These are phyloP conservation scores for Aspergillus campestris DNA, from an alignment of 495 filamentous ascomycete species.

Conservation along the genomic window DNA sequence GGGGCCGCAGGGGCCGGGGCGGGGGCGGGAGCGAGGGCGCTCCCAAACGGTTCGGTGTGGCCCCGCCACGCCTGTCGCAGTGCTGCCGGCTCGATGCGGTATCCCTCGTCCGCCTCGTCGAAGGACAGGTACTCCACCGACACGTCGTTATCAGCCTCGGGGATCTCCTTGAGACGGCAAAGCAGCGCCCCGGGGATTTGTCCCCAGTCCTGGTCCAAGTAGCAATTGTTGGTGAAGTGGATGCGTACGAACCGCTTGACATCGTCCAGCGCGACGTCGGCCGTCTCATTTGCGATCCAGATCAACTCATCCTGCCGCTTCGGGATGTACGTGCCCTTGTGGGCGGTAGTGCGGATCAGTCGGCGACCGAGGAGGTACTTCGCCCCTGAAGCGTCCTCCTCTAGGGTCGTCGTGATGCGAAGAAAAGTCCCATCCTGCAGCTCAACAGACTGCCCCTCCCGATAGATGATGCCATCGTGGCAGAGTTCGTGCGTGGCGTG, in stretches of 20 bases:
- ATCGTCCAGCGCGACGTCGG: slow-evolving; percentile 9
- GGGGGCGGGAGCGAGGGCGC: background rate
- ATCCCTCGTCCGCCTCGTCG: slow-evolving; percentile 17
- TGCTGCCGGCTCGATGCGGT: background rate
- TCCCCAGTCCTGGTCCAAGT: slow-evolving; percentile 2
- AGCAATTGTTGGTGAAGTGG: slow-evolving; percentile 25
- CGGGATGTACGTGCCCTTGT: slow-evolving; percentile 12
- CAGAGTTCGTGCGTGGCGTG: slow-evolving; percentile 4
- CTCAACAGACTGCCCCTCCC: slow-evolving; percentile 14
- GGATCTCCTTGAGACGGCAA: slow-evolving; percentile 23
- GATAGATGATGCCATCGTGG: slow-evolving; percentile 15
- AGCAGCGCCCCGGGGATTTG: slow-evolving; percentile 6
- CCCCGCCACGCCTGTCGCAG: slow-evolving; percentile 28
- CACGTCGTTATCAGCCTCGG: slow-evolving; percentile 3
- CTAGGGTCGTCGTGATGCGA: slow-evolving; percentile 9
- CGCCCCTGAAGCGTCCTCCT: background rate
- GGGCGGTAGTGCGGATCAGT: slow-evolving; percentile 5
- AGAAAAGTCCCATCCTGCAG: slow-evolving; percentile 13
- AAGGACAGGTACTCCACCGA: slow-evolving; percentile 22
- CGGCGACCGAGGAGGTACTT: slow-evolving; percentile 16
- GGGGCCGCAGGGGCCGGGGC: no score
- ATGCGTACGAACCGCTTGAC: slow-evolving; percentile 20
- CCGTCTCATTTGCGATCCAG: slow-evolving; percentile 16
- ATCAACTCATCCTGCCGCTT: slow-evolving; percentile 14
- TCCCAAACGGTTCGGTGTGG: slow-evolving; percentile 21